Conservation (phyloP, 108 stramenopile genomes). For the Cyclotella cryptica region DNA sequence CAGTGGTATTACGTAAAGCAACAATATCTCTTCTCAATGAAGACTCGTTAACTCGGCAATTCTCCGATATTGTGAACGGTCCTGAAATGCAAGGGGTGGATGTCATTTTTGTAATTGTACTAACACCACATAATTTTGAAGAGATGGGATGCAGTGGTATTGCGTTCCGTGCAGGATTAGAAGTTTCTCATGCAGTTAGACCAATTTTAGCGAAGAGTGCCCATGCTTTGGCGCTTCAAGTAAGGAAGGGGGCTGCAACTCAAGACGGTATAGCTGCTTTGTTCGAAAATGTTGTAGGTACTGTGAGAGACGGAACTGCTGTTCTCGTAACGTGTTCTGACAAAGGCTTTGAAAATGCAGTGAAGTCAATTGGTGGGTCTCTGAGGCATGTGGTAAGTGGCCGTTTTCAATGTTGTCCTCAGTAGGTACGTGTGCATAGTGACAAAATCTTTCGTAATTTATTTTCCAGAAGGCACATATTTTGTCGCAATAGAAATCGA, state of each 20-base stretch:
- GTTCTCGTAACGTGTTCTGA: slow-evolving; percentile 65
- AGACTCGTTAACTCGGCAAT: slow-evolving; percentile 26
- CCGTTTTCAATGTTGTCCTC: neutral
- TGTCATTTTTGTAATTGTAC: slow-evolving; percentile 56
- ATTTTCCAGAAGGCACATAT: neutral
- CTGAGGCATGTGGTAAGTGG: slow-evolving; percentile 56
- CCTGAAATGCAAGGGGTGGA: slow-evolving; percentile 32
- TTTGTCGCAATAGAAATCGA: neutral
- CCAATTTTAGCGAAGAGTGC: slow-evolving; percentile 55
- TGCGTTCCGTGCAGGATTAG: slow-evolving; percentile 54
- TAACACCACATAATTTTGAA: slow-evolving; percentile 1
- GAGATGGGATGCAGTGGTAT: slow-evolving; percentile 19
- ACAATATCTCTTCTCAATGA: slow-evolving; percentile 5
- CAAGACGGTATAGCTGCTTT: slow-evolving; percentile 60
- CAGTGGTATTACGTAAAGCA: slow-evolving; percentile 4
- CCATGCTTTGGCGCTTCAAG: slow-evolving; percentile 63
- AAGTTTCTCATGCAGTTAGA: slow-evolving; percentile 45
- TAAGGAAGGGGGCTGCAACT: slow-evolving; percentile 63
- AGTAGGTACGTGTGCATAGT: neutral
- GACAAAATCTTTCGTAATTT: neutral
- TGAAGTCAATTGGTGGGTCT: slow-evolving; percentile 56
- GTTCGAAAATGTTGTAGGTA: slow-evolving; percentile 76
- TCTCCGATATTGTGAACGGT: slow-evolving; percentile 31
- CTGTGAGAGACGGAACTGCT: slow-evolving; percentile 48
- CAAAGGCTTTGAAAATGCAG: slow-evolving; percentile 62